Base-by-base conservation (phyloP, 2,329 filamentous ascomycete genomes). In the Laburnicola sp. region DNA sequence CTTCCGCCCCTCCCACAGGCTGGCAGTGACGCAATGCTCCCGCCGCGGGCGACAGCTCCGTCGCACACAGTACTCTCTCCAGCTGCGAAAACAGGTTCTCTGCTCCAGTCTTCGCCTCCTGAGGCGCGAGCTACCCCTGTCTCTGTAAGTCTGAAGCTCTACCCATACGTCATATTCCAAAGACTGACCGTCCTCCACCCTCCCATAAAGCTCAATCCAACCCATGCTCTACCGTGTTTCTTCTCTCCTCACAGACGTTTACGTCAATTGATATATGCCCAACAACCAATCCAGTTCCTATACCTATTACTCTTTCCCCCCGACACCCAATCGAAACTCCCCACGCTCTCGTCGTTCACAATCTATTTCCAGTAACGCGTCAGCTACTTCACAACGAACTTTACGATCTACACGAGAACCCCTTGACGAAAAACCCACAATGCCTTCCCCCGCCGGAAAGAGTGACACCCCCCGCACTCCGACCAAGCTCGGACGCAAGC, bases 401-500 rank as follows among this genome's bases (percentile, higher is more conserved):
- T 53, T 59, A 41, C 62, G 62, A 63, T 67, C 63, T 51, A 64
- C 66, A 56, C 62, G 64, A 59, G 64, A 65, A 57, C 59, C 65
- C 45, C 56, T 62, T 48, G 51, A 64, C 57, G 52, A 67, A 54
- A 37, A 58, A 42, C 51, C 65, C 62, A 72, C 59, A 46, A 80
- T 80, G 78, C 77, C 77, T 64, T 79, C 78, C 51, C 77, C 78
- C 63, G 77, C 78, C 59, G 77, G 77, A 67, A 79, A 78, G 73
- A 66, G 74, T 66, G 73, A 73, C 44, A 66, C 70, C 56, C 78
- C 77, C 60, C 77, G 76, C 70, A 80, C 78, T 54, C 77, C 78
- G 32, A 80, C 78, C 40, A 80, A 80, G 72, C 73, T 80, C 57
- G 73, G 75, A 54, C 65, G 76, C 57, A 77, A 76, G 68, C 65